Base-by-base conservation (phyloP, 1,284 basidiomycete genomes). In the Thecaphora thlaspeos region DNA sequence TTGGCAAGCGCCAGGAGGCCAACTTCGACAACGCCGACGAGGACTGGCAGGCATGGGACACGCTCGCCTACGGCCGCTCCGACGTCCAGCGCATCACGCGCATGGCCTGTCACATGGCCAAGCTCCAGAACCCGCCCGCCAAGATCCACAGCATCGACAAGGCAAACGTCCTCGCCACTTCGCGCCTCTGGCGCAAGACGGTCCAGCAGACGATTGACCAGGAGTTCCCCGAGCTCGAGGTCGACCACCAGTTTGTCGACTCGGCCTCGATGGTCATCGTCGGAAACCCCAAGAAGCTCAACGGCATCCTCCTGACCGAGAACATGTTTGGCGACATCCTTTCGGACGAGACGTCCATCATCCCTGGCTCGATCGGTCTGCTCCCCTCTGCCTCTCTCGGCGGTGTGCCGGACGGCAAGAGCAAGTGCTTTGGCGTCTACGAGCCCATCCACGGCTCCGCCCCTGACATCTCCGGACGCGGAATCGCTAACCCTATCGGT, bases 211-310 rank as follows among this genome's bases (percentile, higher is more conserved):
- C 75, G 21, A 62, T 77, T 40, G 73, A 76, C 48, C 30, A 38
- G 4, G 68, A 77, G 48, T 77, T 76, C 48, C 51, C 53, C 1
- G 41, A 40, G 18, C 50, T 72, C 41, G 72, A 71, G 15, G 45
- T 77, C 28, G 74, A 76, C 50, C 94, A 99, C 80, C 70, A 73
- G 65, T 84, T 97, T 57, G 92, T 98, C 53, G 95, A 99, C 81
- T 90, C 92, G 4, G 92, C 94, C 1, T 87, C 93, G 15, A 98
- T 99, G 95, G 80, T 95, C 65, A 90, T 99, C 80, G 91, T 96
- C 43, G 83, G 88, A 42, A 92, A 85, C 77, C 95, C 95, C 4
- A 85, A 84, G 71, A 96, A 95, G 80, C 83, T 99, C 52, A 99
- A 99, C 76, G 95, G 95, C 63, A 87, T 99, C 45, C 54, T 78